phyloP scores from a whole-genome alignment of 1,284 basidiomycete species.

The Somion occarium region DNA sequence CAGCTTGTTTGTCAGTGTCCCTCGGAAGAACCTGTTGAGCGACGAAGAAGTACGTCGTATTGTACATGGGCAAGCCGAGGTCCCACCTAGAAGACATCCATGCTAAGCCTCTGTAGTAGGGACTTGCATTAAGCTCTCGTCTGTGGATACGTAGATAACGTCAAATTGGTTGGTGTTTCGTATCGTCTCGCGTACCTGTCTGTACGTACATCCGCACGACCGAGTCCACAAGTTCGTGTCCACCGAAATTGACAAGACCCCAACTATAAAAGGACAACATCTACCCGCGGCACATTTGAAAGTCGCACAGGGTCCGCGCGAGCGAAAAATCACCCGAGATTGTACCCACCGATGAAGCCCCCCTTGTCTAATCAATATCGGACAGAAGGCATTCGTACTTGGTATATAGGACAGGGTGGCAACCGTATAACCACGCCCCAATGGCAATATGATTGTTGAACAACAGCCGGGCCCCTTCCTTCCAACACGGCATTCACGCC shows the following conservation, averaged over 20 bases:
- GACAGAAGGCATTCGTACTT: not conserved
- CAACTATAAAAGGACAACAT: not conserved
- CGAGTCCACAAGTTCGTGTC: not conserved
- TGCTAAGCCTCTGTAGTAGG: no score
- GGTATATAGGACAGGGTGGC: not conserved
- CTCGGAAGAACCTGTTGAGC: no score
- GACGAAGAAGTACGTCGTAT: no score
- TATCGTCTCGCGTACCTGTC: no score
- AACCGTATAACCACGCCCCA: not conserved
- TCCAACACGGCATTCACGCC: not conserved
- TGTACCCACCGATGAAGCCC: not conserved
- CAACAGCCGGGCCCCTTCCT: not conserved
- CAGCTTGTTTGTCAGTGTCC: no score
- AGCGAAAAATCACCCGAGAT: not conserved
- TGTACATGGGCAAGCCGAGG: no score
- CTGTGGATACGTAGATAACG: no score
- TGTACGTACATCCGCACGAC: no score
- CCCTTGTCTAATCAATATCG: not conserved
- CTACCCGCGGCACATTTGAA: no score
- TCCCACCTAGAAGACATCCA: no score
- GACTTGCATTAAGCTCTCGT: no score
- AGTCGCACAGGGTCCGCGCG: not conserved
- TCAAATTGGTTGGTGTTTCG: no score
- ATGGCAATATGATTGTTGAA: not conserved
- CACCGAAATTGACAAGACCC: not conserved